Conservation (phyloP, 1,284 basidiomycete genomes). For the Xanthoconium separans region DNA sequence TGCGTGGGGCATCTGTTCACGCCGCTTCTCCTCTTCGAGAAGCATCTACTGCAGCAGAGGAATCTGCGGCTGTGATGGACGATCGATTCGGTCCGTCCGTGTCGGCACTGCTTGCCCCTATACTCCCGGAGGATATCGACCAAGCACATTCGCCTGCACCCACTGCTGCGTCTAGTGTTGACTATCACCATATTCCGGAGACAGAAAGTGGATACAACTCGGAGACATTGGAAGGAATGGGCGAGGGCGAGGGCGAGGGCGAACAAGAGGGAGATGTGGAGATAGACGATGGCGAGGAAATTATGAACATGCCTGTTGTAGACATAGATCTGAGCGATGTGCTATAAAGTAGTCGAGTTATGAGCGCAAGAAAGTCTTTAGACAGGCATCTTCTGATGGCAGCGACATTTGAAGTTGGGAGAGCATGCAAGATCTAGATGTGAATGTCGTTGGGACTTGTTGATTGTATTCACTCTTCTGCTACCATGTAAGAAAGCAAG, state of each 20-base stretch:
- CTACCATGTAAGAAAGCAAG: too few relatives aligned
- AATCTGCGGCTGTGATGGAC: conserved; percentile 12
- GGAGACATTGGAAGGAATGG: conserved; percentile 34
- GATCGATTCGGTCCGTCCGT: conserved; percentile 27
- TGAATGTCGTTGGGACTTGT: too few relatives aligned
- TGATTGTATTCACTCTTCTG: too few relatives aligned
- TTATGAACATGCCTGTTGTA: conserved; percentile 23
- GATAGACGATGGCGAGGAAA: conserved; percentile 24
- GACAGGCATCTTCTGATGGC: too few relatives aligned
- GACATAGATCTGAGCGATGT: conserved; percentile 30
- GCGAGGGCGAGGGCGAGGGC: conserved; percentile 29
- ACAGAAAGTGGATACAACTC: conserved; percentile 50
- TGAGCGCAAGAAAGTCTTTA: neutral
- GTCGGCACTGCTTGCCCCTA: conserved; percentile 23
- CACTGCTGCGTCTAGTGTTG: conserved; percentile 47
- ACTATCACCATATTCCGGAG: conserved; percentile 35
- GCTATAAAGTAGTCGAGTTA: conserved; percentile 14
- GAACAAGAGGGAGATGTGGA: conserved; percentile 28
- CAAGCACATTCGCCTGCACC: conserved; percentile 49
- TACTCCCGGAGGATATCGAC: conserved; percentile 27
- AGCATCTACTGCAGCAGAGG: conserved; percentile 25
- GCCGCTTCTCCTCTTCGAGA: conserved; percentile 32
- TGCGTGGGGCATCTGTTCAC: conserved; percentile 23
- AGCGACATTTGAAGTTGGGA: too few relatives aligned
- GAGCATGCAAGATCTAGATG: neutral